These are phyloP conservation scores for Penicillium salamii DNA, from an alignment of 495 filamentous ascomycete genomes.

Conservation along the genomic window DNA sequence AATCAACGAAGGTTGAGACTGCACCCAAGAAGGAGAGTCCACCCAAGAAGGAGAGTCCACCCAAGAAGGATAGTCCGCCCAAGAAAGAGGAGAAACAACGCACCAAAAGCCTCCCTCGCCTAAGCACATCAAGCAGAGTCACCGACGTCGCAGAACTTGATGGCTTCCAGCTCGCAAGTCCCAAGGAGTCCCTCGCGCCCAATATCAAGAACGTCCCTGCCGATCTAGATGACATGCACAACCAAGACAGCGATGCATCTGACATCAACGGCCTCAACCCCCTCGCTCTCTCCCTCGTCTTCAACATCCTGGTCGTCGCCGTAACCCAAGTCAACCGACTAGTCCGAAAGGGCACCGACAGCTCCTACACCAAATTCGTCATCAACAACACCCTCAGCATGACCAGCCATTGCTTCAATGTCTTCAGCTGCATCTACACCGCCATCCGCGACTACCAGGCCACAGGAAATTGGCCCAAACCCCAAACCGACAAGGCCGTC, in stretches of 20 bases:
- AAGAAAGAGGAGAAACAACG: slow-evolving; percentile 5
- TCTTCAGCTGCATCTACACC: slow-evolving; percentile 26
- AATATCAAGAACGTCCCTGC: slow-evolving; percentile 23
- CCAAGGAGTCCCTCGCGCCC: slow-evolving; percentile 16
- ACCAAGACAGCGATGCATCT: slow-evolving; percentile 11
- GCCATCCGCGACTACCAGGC: slow-evolving; percentile 32
- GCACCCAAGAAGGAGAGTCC: slow-evolving; percentile 4
- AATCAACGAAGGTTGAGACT: not conserved
- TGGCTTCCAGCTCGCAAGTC: slow-evolving; percentile 33
- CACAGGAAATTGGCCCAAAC: slow-evolving; percentile 35
- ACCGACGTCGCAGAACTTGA: slow-evolving; percentile 42
- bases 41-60: slow-evolving; percentile 11
- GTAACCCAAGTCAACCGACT: slow-evolving; percentile 27
- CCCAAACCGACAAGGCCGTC: slow-evolving; percentile 28
- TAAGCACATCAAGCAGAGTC: slow-evolving; percentile 13
- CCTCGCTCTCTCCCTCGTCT: slow-evolving; percentile 28
- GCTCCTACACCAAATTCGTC: slow-evolving; percentile 26
- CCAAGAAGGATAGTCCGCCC: slow-evolving; percentile 11
- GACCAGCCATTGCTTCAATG: slow-evolving; percentile 35
- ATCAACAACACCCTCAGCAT: slow-evolving; percentile 32
- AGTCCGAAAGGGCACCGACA: slow-evolving; percentile 22
- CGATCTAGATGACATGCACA: slow-evolving; percentile 17
- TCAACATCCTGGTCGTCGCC: slow-evolving; percentile 32
- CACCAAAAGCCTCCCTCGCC: slow-evolving; percentile 19
- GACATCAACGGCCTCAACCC: slow-evolving; percentile 13